phyloP scores from a whole-genome alignment of 441 rosid species.

The Capsella rubella region DNA sequence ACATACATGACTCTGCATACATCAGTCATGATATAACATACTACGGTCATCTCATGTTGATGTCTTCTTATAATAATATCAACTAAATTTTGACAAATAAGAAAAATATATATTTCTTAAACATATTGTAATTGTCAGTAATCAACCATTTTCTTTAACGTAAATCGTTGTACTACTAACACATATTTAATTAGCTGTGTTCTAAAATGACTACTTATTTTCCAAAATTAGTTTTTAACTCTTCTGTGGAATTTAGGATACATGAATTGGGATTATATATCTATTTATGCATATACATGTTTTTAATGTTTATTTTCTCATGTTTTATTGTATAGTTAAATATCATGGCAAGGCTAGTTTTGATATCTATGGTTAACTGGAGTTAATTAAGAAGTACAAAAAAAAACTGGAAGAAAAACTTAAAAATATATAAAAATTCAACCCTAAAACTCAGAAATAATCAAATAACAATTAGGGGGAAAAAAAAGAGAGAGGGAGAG shows the following conservation, averaged over 20 bases:
- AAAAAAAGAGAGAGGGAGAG: not conserved
- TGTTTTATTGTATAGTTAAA: not conserved
- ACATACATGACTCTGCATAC: not conserved
- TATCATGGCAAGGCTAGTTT: not conserved
- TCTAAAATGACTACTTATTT: too few relatives aligned
- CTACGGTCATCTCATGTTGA: slow-evolving; percentile 26
- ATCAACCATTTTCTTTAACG: slow-evolving; percentile 2
- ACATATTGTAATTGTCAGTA: not conserved
- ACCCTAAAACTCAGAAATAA: not conserved
- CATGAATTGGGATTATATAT: not conserved
- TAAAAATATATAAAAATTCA: not conserved
- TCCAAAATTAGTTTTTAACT: not conserved
- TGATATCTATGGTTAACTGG: not conserved
- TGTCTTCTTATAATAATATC: slow-evolving; percentile 13
- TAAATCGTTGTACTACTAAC: not conserved
- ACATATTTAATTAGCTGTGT: too few relatives aligned
- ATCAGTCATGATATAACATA: slow-evolving; percentile 10
- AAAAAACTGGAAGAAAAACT: not conserved
- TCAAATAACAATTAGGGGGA: not conserved
- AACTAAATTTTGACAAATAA: slow-evolving; percentile 20
- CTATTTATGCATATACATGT: not conserved
- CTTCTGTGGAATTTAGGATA: not conserved
- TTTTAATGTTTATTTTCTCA: not conserved
- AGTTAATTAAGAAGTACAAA: not conserved
- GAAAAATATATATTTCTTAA: not conserved